Conservation (phyloP, 768 basidiomycete species). For the Holtermannia corniformis region DNA sequence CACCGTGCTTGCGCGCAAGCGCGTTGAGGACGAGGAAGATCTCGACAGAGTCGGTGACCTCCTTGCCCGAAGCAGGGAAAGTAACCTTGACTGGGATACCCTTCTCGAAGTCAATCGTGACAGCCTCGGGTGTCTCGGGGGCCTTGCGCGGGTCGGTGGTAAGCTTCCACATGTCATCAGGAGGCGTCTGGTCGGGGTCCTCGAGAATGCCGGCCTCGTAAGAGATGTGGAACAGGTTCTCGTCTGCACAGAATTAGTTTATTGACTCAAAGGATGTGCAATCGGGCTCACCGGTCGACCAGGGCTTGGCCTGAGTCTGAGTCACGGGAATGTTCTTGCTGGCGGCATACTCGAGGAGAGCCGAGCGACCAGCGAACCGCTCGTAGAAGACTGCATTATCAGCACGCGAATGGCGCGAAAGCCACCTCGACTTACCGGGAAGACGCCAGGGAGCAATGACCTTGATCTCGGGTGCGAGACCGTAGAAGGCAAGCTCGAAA, state of each 20-base stretch:
- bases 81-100: slow-evolving; percentile 81
- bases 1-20: slow-evolving; percentile 85
- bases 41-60: slow-evolving; percentile 83
- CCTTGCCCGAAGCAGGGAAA: slow-evolving; percentile 47
- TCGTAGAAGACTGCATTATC: slow-evolving; percentile 72
- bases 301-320: slow-evolving; percentile 93
- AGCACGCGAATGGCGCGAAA: neutral
- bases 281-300: slow-evolving; percentile 62
- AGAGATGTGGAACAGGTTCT: slow-evolving; percentile 99
- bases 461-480: slow-evolving; percentile 95
- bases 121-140: slow-evolving; percentile 64
- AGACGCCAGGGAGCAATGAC: slow-evolving; percentile 97
- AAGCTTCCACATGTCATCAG: slow-evolving; percentile 98
- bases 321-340: slow-evolving; percentile 82
- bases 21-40: slow-evolving; percentile 86
- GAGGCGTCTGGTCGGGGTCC: slow-evolving; percentile 89
- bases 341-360: slow-evolving; percentile 80
- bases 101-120: slow-evolving; percentile 72
- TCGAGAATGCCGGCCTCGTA: slow-evolving; percentile 99
- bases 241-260: slow-evolving; percentile 48
- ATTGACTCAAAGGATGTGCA: neutral
- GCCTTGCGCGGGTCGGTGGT: slow-evolving; percentile 74
- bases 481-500: slow-evolving; percentile 98
- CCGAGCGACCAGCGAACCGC: slow-evolving; percentile 90
- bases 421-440: slow-evolving; percentile 57